Evolutionary conservation across 257 asterid species (phyloP).

Genomic region (Buddleja alternifolia): DNA sequence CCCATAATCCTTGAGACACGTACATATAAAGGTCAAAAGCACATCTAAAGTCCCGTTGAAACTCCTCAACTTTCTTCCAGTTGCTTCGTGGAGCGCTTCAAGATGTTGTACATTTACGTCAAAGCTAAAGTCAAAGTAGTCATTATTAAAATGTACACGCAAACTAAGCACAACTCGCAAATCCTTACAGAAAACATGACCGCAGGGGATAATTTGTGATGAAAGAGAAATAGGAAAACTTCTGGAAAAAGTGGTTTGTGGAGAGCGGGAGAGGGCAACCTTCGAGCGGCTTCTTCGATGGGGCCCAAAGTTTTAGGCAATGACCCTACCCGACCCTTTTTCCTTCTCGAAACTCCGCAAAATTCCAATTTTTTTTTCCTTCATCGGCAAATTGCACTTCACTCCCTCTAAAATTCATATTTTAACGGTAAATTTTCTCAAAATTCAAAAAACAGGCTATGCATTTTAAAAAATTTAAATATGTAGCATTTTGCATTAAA

Average conservation of each 20-base stretch:
- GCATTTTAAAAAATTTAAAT: no score
- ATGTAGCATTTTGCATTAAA: no score
- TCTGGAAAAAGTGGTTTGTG: neutral
- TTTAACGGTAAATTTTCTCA: no score
- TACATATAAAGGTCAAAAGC: neutral
- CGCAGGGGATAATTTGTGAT: neutral
- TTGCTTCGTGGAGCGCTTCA: neutral
- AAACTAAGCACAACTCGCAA: neutral
- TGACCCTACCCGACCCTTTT: constrained; percentile 18
- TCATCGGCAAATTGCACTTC: no score
- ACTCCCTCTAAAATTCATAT: no score
- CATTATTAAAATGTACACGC: neutral
- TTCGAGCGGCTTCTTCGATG: neutral
- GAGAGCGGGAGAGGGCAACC: constrained; percentile 2
- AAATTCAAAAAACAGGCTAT: no score
- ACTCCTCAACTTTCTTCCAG: neutral
- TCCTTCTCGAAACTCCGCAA: neutral
- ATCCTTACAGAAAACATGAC: neutral
- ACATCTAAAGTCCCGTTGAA: neutral
- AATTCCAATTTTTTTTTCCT: no score
- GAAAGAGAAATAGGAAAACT: constrained; percentile 13
- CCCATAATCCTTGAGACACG: neutral
- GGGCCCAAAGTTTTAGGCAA: neutral
- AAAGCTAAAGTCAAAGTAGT: neutral
- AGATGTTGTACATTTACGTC: neutral